phyloP scores from a whole-genome alignment of 2,329 filamentous ascomycete genomes.

The Aspergillus luchuensis region DNA sequence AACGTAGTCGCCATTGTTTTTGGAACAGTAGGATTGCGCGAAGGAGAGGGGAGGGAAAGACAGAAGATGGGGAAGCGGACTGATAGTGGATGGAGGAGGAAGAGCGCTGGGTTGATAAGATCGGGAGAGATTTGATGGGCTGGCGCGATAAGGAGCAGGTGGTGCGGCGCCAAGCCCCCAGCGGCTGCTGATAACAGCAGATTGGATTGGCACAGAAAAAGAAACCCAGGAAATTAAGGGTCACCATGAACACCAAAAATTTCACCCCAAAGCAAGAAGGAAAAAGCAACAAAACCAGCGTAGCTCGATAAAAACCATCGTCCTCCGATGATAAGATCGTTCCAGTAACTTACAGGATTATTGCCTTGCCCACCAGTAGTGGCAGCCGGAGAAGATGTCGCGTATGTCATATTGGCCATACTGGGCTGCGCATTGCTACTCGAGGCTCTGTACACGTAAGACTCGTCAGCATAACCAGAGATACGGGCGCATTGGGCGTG shows the following conservation, averaged over 20 bases:
- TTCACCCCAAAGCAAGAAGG: constrained; percentile 1
- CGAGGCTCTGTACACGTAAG: constrained; percentile 33
- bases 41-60: constrained; percentile 25
- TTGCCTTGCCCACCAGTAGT: constrained; percentile 65
- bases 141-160: constrained; percentile 51
- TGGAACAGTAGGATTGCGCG: constrained; percentile 18
- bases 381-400: constrained; percentile 65
- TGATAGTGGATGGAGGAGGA: constrained; percentile 29
- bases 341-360: constrained; percentile 42
- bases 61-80: constrained; percentile 20
- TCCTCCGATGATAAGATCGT: not conserved
- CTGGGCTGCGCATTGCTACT: constrained; percentile 51
- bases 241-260: constrained; percentile 9
- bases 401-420: constrained; percentile 63
- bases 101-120: constrained; percentile 41
- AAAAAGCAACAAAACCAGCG: constrained; percentile 21
- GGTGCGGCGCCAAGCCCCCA: constrained; percentile 41
- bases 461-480: constrained; percentile 25
- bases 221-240: constrained; percentile 22
- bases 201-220: constrained; percentile 27
- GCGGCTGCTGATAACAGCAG: constrained; percentile 36
- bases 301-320: constrained; percentile 3
- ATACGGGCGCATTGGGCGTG: not conserved
- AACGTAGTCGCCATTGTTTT: constrained; percentile 48
- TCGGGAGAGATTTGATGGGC: constrained; percentile 44